Evolutionary conservation across 345 rosid genomes (phyloP).

Genomic region (Dipteronia dyeriana): DNA sequence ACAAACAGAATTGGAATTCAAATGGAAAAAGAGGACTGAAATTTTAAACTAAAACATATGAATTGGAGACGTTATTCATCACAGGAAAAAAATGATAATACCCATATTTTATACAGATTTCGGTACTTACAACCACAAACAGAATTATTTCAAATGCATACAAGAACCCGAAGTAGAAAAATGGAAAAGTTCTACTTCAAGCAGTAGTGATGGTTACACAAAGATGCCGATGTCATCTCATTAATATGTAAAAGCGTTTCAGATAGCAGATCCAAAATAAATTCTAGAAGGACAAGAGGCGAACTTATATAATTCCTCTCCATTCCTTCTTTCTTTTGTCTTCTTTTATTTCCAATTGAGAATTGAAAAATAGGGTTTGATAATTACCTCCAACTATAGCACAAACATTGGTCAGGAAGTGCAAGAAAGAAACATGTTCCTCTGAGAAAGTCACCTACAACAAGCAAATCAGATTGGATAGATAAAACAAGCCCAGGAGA

Average conservation of each 20-base stretch:
- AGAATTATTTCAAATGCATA: not conserved
- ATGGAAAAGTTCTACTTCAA: not conserved
- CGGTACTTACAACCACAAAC: not conserved
- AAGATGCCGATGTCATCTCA: not conserved
- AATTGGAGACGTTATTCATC: not conserved
- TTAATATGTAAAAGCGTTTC: not conserved
- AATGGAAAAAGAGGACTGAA: not conserved
- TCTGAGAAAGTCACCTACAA: conserved; percentile 82
- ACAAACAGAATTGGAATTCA: not conserved
- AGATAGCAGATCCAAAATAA: not conserved
- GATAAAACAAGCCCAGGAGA: not conserved
- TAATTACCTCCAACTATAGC: conserved; percentile 91
- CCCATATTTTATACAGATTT: not conserved
- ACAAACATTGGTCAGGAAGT: conserved; percentile 88
- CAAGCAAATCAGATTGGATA: conserved; percentile 7
- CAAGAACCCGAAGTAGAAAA: not conserved
- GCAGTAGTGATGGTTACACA: not conserved
- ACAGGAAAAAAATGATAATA: not conserved
- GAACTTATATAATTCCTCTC: not conserved
- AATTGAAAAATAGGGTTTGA: not conserved
- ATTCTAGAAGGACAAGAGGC: not conserved
- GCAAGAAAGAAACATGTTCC: conserved; percentile 85
- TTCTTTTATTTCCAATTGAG: not conserved
- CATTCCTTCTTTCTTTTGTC: not conserved
- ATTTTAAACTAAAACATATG: not conserved